phyloP scores from a whole-genome alignment of 495 filamentous ascomycete species.

The Aspergillus funiculosus region DNA sequence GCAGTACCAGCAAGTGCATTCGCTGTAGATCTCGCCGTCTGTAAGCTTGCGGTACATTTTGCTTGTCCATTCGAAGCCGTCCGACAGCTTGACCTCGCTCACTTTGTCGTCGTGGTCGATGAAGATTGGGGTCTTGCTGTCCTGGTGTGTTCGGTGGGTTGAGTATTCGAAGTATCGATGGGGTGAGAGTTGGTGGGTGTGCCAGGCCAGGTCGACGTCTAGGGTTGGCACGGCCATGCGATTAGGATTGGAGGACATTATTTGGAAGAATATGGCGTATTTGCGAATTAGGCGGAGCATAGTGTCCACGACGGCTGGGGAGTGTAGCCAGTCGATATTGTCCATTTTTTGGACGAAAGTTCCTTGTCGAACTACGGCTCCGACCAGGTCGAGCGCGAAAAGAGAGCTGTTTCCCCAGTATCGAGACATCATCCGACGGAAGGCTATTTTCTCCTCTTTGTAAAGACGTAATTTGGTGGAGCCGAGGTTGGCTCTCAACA shows the following conservation, averaged over 20 bases:
- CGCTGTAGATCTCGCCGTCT: conserved; percentile 62
- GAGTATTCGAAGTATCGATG: conserved; percentile 56
- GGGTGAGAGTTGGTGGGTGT: conserved; percentile 60
- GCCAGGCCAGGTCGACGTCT: conserved; percentile 84
- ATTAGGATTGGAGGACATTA: conserved; percentile 53
- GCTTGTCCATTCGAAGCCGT: conserved; percentile 68
- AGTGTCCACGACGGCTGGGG: conserved; percentile 55
- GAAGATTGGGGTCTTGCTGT: conserved; percentile 32
- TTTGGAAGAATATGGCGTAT: conserved; percentile 61
- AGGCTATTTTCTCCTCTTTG: conserved; percentile 41
- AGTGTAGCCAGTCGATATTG: conserved; percentile 70
- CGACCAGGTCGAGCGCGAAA: conserved; percentile 69
- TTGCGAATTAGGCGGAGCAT: conserved; percentile 63
- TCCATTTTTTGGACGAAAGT: conserved; percentile 80
- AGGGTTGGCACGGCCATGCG: conserved; percentile 71
- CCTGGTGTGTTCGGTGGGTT: conserved; percentile 7
- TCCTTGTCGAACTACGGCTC: conserved; percentile 75
- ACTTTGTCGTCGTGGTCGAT: conserved; percentile 88
- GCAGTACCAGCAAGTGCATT: conserved; percentile 91
- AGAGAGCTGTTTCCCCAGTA: conserved; percentile 72
- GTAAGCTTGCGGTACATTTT: conserved; percentile 57
- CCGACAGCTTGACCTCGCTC: conserved; percentile 53
- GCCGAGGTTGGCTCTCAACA: conserved; percentile 17
- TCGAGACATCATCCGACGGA: conserved; percentile 69
- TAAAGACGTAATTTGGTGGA: neutral